Evolutionary conservation across 192 early-diverging fungal species (phyloP), one percentile per base, ranked within the genome.

Genomic region (Coemansia sp.): DNA sequence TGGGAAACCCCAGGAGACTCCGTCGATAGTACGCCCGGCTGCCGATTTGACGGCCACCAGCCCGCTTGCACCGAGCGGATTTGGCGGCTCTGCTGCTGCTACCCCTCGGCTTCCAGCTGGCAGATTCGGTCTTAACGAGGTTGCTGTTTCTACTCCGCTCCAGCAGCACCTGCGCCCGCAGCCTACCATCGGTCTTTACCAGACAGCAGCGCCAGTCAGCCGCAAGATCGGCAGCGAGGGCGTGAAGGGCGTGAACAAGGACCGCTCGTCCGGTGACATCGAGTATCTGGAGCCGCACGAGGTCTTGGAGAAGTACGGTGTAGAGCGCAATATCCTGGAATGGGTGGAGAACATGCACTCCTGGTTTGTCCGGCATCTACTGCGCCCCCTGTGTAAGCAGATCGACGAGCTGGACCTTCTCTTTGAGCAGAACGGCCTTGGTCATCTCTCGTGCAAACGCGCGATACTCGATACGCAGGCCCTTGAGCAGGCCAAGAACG

Each of bases 261-360:
- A 67, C 22, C 68, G 63, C 39, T 24, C 45, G 14, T 18, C 48
- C 7, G 67, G 71, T 9, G 65, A 60, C 13, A 30, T 62, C n/a
- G 78, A 81, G 39, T 81, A 81, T 46, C 63, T 71, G 35, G 78
- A 81, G 55, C 78, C 78, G 1, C 68, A 75, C 34, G 72, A 75
- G 61, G 78, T 81, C 13, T 55, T 81, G 28, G 68, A 74, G 45
- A 60, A 53, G 35, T 75, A 65, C 60, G 72, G 68, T 54, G 60
- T 65, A 0, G 78, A 70, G 65, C 62, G 60, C n/a, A 69, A 74
- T 1, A 63, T 78, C 28, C 36, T 67, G 29, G 72, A 63, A 23
- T 75, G 75, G 71, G 61, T 68, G 14, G 81, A 82, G 39, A 78
- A 75, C 54, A 82, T 78, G 71, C 75, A 68, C 29, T 49, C 50